Evolutionary conservation across 2,329 filamentous ascomycete genomes (phyloP).

Genomic region (Fusarium zealandicum): DNA sequence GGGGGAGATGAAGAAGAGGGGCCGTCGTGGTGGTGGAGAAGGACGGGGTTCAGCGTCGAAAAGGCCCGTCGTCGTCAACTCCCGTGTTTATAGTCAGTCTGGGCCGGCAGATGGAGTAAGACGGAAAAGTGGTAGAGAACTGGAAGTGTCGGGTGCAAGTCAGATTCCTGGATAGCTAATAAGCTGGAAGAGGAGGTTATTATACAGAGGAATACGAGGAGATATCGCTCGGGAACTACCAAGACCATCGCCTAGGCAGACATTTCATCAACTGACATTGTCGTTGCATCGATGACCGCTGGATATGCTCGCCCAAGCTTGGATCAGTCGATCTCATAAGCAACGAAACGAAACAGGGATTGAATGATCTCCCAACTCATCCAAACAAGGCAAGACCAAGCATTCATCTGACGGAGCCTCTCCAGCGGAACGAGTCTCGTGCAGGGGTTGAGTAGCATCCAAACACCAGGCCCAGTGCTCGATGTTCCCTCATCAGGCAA

Average conservation of each 20-base stretch:
- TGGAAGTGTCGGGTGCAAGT: neutral
- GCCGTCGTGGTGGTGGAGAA: slow-evolving; percentile 9
- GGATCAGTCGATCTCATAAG: neutral
- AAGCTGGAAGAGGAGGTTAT: no score
- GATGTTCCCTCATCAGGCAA: slow-evolving; percentile 19
- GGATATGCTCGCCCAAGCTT: neutral
- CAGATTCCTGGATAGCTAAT: no score
- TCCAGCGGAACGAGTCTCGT: neutral
- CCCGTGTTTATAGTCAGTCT: neutral
- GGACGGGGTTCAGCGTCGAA: neutral
- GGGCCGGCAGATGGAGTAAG: neutral
- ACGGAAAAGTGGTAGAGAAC: neutral
- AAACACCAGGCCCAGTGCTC: slow-evolving; percentile 15
- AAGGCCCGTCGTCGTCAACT: neutral
- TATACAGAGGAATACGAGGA: no score
- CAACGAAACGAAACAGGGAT: no score
- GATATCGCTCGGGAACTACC: no score
- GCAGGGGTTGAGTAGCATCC: slow-evolving; percentile 3
- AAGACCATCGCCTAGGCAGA: no score
- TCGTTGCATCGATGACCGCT: neutral
- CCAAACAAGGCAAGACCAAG: neutral
- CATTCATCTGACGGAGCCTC: neutral
- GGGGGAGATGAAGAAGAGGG: no score
- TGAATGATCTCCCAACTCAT: no score
- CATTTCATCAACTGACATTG: neutral